Evolutionary conservation across 2,329 filamentous ascomycete species (phyloP), one percentile per base, ranked within the genome.

Genomic region (Botryotinia calthae): DNA sequence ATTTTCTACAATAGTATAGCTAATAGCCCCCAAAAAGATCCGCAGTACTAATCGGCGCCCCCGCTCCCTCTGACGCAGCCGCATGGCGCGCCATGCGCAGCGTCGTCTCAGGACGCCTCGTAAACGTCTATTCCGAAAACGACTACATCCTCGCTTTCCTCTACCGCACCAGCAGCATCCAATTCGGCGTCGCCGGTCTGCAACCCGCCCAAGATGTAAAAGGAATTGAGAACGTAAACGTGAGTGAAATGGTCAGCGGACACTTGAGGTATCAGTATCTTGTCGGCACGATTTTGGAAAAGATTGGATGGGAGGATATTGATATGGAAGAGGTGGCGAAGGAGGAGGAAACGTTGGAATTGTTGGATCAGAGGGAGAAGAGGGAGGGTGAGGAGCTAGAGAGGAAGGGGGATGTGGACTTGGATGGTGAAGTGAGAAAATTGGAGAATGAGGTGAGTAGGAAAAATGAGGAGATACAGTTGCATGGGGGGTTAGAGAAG

Each of bases 71-170:
- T 0, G 88, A 91, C 62, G 82, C 87, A 0, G 86, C 86, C 1
- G 89, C 94, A 76, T 98, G 95, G 95, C 87, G 90, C 62, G 85
- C 88, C 54, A 89, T 97, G 76, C 89, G 93, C 44, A 89, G 88
- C 62, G 93, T 95, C 0, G 94, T 97, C 0, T 89, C 91, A 2
- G 94, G 95, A 3, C 88, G 92, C 73, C 86, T 97, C 12, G 91
- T 97, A 77, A 98, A 98, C 77, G 93, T 95, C 14, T 97, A 91
- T 82, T 95, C 93, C 2, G 89, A 91, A 70, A 95, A 96, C 74
- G 95, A 98, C 82, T 93, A 93, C 79, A 90, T 98, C 46, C 88
- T 98, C 1, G 94, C 90, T 1, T 95, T 97, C 80, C 84, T 97
- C 28, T 97, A 98, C 81, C 90, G 95, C 62, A 91, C 93, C 3